Evolutionary conservation across 2,329 filamentous ascomycete genomes (phyloP), one percentile per base, ranked within the genome.

Genomic region (Sarocladium brachiariae): DNA sequence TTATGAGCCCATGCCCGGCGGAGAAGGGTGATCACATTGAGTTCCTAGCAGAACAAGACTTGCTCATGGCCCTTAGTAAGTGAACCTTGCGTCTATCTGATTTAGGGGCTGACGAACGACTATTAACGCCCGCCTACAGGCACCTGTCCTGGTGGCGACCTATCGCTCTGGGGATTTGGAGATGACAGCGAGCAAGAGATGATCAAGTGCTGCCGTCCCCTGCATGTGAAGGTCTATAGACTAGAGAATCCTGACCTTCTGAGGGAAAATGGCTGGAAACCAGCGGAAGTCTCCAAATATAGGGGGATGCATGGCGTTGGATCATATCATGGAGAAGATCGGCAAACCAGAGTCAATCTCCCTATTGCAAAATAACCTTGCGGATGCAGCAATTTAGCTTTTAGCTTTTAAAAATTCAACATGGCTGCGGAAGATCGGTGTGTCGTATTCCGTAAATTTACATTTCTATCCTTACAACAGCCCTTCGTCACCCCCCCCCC

Each of bases 161-260:
- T 93, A 45, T 89, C 85, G 1, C 73, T 80, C n/a, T 92, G 87
- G 87, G 87, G 86, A 0, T 93, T 89, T 74, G 83, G 84, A 11
- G 80, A 76, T 38, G 78, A 77, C 43, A 84, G 80, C 65, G 79
- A 81, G 55, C 77, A 82, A 59, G 83, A 82, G 50, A 89, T 88
- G 78, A 65, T 77, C 57, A 79, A 80, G 52, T 86, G 81, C 54
- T 89, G 86, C 65, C 77, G 87, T 7, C 86, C 87, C 1, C 75
- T 93, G 5, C 82, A 81, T 45, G 84, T 92, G 0, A 81, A 90
- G 57, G 82, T 93, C 0, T 91, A 81, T 63, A 72, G 74, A 52
- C 65, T 92, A 13, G 66, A 71, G 24, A 78, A 85, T 57, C 64
- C 68, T 46, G 60, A 63, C 2, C 57, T 84, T 1, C 61, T 88